These are phyloP conservation scores for Punica granatum DNA, from an alignment of 345 rosid species.

Conservation along the genomic window DNA sequence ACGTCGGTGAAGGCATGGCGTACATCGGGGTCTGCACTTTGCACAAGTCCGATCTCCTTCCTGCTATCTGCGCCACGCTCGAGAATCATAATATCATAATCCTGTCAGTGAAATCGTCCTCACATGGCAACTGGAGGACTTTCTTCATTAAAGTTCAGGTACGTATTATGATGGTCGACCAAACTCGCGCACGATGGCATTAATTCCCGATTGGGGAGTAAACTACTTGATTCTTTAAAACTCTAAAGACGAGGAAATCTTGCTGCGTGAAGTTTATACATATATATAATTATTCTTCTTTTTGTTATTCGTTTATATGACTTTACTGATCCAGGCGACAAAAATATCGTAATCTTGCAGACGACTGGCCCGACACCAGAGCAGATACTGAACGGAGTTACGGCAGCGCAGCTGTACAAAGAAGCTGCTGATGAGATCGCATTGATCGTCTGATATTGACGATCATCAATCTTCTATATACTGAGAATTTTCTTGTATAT, in stretches of 20 bases:
- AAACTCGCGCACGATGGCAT: no score
- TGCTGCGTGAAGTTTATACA: no score
- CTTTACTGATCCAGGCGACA: no score
- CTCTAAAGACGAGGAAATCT: no score
- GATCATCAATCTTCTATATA: no score
- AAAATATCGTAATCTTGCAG: no score
- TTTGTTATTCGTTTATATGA: no score
- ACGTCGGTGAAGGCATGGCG: neutral
- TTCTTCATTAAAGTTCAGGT: neutral
- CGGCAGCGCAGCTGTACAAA: neutral
- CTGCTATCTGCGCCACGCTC: neutral
- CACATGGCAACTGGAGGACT: neutral
- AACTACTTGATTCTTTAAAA: no score
- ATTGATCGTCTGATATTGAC: no score
- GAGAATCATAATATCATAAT: neutral
- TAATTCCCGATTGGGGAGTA: no score
- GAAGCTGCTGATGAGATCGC: neutral
- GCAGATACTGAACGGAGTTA: neutral
- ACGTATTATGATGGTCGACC: neutral
- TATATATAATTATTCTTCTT: no score
- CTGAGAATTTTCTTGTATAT: no score
- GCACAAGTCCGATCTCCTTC: neutral
- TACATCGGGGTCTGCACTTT: neutral
- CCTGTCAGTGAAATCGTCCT: neutral
- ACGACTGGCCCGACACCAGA: neutral